phyloP scores from a whole-genome alignment of 2,329 filamentous ascomycete species.

The Rhynchosporium secalis region DNA sequence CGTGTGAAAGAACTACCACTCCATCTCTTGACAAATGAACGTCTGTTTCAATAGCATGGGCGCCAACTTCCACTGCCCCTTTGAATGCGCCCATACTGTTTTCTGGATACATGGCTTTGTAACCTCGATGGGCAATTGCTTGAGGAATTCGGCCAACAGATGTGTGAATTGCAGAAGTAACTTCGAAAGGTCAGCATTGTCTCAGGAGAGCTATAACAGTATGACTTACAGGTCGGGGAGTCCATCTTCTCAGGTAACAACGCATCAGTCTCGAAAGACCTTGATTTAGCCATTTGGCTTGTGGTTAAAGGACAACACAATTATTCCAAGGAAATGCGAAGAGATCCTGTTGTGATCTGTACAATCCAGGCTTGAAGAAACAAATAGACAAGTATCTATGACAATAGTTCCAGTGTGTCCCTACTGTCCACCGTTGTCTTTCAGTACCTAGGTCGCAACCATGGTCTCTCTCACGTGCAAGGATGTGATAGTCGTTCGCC shows the following conservation, averaged over 20 bases:
- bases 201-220: neutral
- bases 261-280: constrained; percentile 17
- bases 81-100: constrained; percentile 82
- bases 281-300: constrained; percentile 17
- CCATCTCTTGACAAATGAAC: constrained; percentile 80
- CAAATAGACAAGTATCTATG: neutral
- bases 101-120: constrained; percentile 76
- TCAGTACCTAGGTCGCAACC: constrained; percentile 4
- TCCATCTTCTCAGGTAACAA: constrained; percentile 29
- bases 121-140: constrained; percentile 76
- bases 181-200: constrained; percentile 14
- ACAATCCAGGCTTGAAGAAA: neutral
- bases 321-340: neutral
- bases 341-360: neutral
- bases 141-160: constrained; percentile 52
- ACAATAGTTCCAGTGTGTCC: neutral
- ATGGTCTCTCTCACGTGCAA: neutral
- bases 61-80: constrained; percentile 70
- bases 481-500: neutral
- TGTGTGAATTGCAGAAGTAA: constrained; percentile 31
- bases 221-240: constrained; percentile 9
- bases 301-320: neutral
- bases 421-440: neutral
- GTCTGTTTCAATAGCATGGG: constrained; percentile 86
- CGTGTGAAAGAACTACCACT: constrained; percentile 82